Evolutionary conservation across 345 rosid genomes (phyloP), one percentile per base, ranked within the genome.

Genomic region (Citrus reticulata): DNA sequence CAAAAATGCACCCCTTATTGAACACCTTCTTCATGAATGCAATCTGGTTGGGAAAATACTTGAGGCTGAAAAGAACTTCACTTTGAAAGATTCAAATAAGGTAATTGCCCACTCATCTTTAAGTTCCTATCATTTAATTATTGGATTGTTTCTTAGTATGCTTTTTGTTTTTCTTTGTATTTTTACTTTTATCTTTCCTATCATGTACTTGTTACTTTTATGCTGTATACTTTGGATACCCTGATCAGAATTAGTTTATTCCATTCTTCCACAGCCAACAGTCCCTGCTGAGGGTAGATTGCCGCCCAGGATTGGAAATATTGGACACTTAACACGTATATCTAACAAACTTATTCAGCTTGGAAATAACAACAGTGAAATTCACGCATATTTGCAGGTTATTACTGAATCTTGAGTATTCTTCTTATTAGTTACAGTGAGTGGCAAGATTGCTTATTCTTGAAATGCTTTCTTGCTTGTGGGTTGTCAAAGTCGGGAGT

Each of bases 271-370:
- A 83, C 93, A 93, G 93, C 95, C 97, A 29, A 91, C 97, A 62
- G 70, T 89, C 76, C 86, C 95, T 81, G 88, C 91, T 35, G 98
- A 90, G 80, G 93, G 88, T 80, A 83, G 87, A 86, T 78, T 73
- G 27, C 88, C 93, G 5, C 98, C 92, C 61, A 90, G 87, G 87
- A 84, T 92, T 73, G 98, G 97, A 70, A 95, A 85, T 84, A 88
- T 93, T 83, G 98, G 98, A 75, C 97, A 95, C 86, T 79, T 95
- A 82, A 93, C 97, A 58, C 94, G 91, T 40, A 85, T 95, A 77
- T 90, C 97, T 6, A 95, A 93, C 86, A 95, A 95, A 82, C 92
- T 95, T 82, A 77, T 88, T 78, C 92, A 95, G 86, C 82, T 95
- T 81, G 92, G 88, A 35, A 92, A 87, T 81, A 89, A 60, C 88